phyloP scores from a whole-genome alignment of 768 basidiomycete species.

The Mycena rebaudengoi region DNA sequence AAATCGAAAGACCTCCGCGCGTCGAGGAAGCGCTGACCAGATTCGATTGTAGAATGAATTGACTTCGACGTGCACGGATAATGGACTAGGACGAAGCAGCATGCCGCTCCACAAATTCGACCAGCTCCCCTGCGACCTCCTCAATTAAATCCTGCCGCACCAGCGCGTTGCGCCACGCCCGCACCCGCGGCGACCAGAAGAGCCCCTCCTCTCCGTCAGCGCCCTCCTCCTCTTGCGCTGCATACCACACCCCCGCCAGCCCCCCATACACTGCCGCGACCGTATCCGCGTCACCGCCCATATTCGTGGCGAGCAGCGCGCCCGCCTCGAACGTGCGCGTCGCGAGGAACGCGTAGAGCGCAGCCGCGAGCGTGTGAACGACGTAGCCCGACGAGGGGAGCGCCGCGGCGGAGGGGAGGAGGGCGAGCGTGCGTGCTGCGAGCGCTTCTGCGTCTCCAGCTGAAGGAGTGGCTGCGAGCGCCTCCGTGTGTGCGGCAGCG shows the following conservation, averaged over 20 bases:
- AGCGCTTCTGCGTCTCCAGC: not conserved
- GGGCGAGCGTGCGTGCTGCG: constrained; percentile 10
- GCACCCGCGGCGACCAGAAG: constrained; percentile 50
- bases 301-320: constrained; percentile 54
- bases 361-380: constrained; percentile 49
- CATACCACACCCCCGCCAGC: constrained; percentile 54
- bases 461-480: not conserved
- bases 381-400: constrained; percentile 52
- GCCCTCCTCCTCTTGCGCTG: constrained; percentile 31
- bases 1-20: constrained; percentile 1
- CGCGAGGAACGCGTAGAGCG: constrained; percentile 55
- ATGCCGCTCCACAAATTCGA: constrained; percentile 27
- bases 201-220: constrained; percentile 20
- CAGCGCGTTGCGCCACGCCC: constrained; percentile 42
- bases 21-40: constrained; percentile 10
- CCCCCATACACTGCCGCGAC: constrained; percentile 55
- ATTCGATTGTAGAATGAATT: constrained; percentile 12
- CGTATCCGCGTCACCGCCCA: constrained; percentile 54
- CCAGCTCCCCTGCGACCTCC: constrained; percentile 46
- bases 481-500: constrained; percentile 37
- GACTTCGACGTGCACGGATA: constrained; percentile 12
- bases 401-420: constrained; percentile 39
- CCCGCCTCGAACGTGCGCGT: constrained; percentile 55
- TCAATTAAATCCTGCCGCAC: constrained; percentile 47
- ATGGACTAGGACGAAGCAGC: constrained; percentile 14